Percentiles rank a stretch among this genome's conserved stretches.
Evolutionary conservation across 2,329 filamentous ascomycete genomes (phyloP).

Genomic region (Didymella glomerata): DNA sequence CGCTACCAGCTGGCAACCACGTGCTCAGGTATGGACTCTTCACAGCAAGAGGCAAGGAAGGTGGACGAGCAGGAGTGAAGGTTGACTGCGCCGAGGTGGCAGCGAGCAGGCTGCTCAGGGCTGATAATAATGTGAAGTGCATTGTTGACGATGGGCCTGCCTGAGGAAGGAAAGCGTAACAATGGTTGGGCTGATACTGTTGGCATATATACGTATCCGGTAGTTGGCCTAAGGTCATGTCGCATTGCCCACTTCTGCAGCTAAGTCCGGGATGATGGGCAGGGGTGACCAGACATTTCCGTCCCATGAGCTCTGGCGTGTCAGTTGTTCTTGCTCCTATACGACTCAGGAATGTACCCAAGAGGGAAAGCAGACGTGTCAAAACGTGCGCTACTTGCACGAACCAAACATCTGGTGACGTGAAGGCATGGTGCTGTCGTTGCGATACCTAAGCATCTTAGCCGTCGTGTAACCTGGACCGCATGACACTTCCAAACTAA

Average conservation of each 20-base stretch:
- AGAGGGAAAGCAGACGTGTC: background rate
- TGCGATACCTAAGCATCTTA: background rate
- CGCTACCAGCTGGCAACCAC: slow-evolving; percentile 70
- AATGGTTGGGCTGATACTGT: background rate
- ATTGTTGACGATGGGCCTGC: slow-evolving; percentile 23
- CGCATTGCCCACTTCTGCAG: background rate
- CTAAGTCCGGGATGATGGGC: background rate
- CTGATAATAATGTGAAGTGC: slow-evolving; percentile 27
- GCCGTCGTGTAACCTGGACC: background rate
- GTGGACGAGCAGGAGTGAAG: slow-evolving; percentile 70
- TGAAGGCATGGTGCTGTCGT: background rate
- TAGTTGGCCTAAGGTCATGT: background rate
- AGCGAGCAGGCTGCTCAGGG: slow-evolving; percentile 31
- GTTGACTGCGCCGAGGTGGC: slow-evolving; percentile 54
- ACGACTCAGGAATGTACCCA: background rate
- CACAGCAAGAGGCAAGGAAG: slow-evolving; percentile 60
- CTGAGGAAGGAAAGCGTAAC: background rate
- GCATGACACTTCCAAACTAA: slow-evolving; percentile 1
- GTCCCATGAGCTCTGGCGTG: slow-evolving; percentile 4
- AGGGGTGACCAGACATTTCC: background rate
- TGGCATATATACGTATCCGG: background rate
- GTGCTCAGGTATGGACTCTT: slow-evolving; percentile 61
- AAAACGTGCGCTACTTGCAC: background rate
- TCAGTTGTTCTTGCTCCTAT: background rate
- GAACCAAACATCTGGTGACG: background rate